Base-by-base conservation (phyloP, 2,329 filamentous ascomycete species). In the Didymella pinodella region DNA sequence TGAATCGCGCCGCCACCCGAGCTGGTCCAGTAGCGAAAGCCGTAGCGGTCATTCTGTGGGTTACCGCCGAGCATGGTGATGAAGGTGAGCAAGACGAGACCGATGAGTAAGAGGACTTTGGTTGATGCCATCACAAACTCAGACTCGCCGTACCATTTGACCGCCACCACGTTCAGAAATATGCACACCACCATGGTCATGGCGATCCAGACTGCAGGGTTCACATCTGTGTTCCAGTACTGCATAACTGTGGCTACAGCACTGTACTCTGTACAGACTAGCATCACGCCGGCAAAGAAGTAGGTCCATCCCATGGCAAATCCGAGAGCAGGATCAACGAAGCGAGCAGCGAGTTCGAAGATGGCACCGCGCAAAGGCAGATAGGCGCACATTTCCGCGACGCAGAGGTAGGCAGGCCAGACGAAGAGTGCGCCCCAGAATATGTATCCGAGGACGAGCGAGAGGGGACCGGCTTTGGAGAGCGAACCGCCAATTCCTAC, bases 381-480 rank as follows among this genome's bases (percentile, higher is more conserved):
- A 88, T 89, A 93, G 44, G 90, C 85, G 8, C 90, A 89, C 89
- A 94, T 93, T 77, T 93, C 90, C 59, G 90, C 90, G 3, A 93
- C 88, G 60, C 86, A 87, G 88, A 93, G 91, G 67, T 72, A 71
- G 54, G 70, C 64, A 12, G 64, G 69, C 45, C 54, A 72, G 14
- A 72, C 65, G 43, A 65, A 67, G 22, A 67, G 48, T 0, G 57
- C 50, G 10, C 62, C 61, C 52, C 61, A 69, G 65, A 93, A 90
- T 38, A 91, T 78, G 75, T 87, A 94, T 62, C 93, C 91, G 57
- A 94, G 77, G 36, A 88, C 76, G 56, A 89, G 88, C 62, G 90
- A 83, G 64, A 89, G 74, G 20, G 84, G 80, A 75, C 77, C 78
- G 41, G 76, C 73, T 44, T 78, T 79, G 34, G 75, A 79, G 43